Conservation (phyloP, 2,329 filamentous ascomycete genomes). For the Biscogniauxia sp. region DNA sequence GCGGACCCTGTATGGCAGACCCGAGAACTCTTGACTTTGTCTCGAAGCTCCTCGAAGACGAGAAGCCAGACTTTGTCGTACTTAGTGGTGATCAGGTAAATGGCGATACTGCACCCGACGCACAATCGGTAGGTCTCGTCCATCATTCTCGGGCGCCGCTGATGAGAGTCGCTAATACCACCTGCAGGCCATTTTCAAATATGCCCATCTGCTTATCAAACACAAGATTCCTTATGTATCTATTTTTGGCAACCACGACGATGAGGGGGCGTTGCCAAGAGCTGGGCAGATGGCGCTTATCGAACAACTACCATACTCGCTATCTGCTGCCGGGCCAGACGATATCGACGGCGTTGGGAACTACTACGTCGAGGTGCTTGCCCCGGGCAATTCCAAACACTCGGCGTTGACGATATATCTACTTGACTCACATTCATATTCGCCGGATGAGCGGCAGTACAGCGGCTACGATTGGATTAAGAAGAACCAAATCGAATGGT, state of each 20-base stretch:
- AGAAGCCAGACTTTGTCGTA: conserved; percentile 90
- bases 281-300: conserved; percentile 80
- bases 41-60: conserved; percentile 77
- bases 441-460: conserved; percentile 82
- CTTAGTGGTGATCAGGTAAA: conserved; percentile 95
- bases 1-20: conserved; percentile 85
- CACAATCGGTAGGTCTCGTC: conserved; percentile 66
- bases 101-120: conserved; percentile 86
- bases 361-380: conserved; percentile 88
- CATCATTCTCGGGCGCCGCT: neutral
- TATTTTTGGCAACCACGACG: conserved; percentile 97
- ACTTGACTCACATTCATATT: conserved; percentile 89
- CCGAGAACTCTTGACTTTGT: conserved; percentile 89
- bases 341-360: conserved; percentile 90
- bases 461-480: conserved; percentile 98
- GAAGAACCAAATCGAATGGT: conserved; percentile 91
- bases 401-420: conserved; percentile 94
- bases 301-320: conserved; percentile 82
- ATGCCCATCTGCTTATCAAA: conserved; percentile 77
- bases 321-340: conserved; percentile 79
- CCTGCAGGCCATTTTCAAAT: conserved; percentile 81
- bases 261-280: conserved; percentile 79
- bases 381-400: conserved; percentile 74
- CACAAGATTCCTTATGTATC: conserved; percentile 88
- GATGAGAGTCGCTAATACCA: conserved; percentile 17